These are phyloP conservation scores for Penicillium glabrum DNA, from an alignment of 2,329 filamentous ascomycete genomes.

Conservation along the genomic window DNA sequence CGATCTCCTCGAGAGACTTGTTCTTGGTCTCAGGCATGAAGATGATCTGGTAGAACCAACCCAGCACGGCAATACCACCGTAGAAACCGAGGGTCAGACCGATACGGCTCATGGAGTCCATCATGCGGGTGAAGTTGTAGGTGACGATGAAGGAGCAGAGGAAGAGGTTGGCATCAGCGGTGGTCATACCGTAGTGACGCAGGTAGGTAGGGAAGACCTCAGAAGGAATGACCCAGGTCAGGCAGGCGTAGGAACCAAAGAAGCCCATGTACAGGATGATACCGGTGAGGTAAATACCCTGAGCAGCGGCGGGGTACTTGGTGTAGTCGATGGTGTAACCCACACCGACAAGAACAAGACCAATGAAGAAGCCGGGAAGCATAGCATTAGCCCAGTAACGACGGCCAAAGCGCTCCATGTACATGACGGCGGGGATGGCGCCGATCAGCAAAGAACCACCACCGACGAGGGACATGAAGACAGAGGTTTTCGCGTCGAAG, in stretches of 20 bases:
- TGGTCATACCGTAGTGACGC: conserved; percentile 72
- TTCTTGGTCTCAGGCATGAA: conserved; percentile 78
- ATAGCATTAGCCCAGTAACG: conserved; percentile 72
- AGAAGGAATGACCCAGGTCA: conserved; percentile 66
- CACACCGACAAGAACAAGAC: conserved; percentile 64
- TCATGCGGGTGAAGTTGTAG: conserved; percentile 73
- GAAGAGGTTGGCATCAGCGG: conserved; percentile 67
- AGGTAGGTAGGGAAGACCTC: conserved; percentile 74
- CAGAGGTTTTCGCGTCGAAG: conserved; percentile 61
- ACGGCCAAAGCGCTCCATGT: conserved; percentile 71
- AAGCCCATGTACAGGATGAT: conserved; percentile 63
- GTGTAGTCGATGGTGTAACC: conserved; percentile 58
- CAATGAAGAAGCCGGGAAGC: conserved; percentile 70
- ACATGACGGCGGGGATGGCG: conserved; percentile 66
- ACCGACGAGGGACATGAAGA: conserved; percentile 74
- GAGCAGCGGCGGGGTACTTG: conserved; percentile 49
- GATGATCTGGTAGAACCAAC: conserved; percentile 70
- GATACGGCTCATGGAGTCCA: conserved; percentile 64
- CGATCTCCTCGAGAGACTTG: conserved; percentile 69
- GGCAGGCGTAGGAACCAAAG: conserved; percentile 65
- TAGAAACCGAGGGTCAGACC: conserved; percentile 71
- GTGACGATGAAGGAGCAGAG: conserved; percentile 71
- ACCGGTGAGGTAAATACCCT: conserved; percentile 65
- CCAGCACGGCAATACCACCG: conserved; percentile 69
- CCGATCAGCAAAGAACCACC: conserved; percentile 67